A percentile compares a stretch with the other conserved stretches of the same genome.
phyloP scores from a whole-genome alignment of 768 basidiomycete species.

The Tricholomella constricta region DNA sequence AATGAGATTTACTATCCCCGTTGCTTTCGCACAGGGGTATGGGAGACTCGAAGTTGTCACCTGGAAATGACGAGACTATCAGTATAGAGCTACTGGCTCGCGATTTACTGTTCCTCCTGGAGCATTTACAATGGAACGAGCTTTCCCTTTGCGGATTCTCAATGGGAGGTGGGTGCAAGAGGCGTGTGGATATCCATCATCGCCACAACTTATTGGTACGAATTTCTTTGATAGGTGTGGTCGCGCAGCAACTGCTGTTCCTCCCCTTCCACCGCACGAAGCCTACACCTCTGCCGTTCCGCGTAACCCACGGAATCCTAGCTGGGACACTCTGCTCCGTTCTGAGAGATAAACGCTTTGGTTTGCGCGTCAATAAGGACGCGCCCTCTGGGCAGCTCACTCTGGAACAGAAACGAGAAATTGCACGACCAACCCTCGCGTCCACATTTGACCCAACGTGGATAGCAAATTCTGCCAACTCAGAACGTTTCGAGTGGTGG shows the following conservation, averaged over 20 bases:
- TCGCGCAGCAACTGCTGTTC: constrained; percentile 48
- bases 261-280: constrained; percentile 38
- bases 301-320: constrained; percentile 43
- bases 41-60: constrained; percentile 42
- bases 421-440: constrained; percentile 30
- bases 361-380: constrained; percentile 20
- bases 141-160: constrained; percentile 50
- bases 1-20: not conserved
- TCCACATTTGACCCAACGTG: constrained; percentile 36
- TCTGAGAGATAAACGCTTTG: constrained; percentile 25
- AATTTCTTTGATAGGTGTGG: constrained; percentile 30
- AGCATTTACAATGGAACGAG: constrained; percentile 40
- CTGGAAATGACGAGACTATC: constrained; percentile 34
- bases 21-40: constrained; percentile 37
- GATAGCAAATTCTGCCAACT: constrained; percentile 31
- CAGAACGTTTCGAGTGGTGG: constrained; percentile 26
- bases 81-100: constrained; percentile 48
- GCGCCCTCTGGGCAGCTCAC: constrained; percentile 21
- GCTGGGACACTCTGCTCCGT: constrained; percentile 31
- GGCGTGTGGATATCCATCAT: not conserved
- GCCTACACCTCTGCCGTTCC: constrained; percentile 40
- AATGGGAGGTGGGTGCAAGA: constrained; percentile 45
- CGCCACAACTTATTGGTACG: not conserved
- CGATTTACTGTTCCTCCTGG: constrained; percentile 41
- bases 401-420: constrained; percentile 31